phyloP scores from a whole-genome alignment of 2,329 filamentous ascomycete species.

The Hypoxylon sp. region DNA sequence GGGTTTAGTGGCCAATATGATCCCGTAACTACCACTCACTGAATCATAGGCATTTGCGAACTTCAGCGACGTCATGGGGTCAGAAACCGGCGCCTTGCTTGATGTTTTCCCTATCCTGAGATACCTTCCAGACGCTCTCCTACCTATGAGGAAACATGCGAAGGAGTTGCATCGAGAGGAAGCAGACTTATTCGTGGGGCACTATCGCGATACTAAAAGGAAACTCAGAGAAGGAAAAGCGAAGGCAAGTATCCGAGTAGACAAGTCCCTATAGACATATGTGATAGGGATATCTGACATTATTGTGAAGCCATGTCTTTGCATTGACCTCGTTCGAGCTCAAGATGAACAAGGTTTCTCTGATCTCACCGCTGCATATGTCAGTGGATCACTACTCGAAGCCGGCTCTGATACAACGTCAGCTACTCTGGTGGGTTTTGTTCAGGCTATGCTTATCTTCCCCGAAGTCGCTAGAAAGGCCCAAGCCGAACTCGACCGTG shows the following conservation, averaged over 20 bases:
- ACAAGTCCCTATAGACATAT: not conserved
- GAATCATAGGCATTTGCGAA: constrained; percentile 40
- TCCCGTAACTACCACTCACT: constrained; percentile 21
- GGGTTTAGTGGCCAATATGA: constrained; percentile 10
- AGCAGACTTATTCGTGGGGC: constrained; percentile 58
- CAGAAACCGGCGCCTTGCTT: constrained; percentile 58
- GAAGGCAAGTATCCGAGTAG: constrained; percentile 38
- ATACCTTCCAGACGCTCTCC: constrained; percentile 60
- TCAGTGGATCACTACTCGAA: constrained; percentile 49
- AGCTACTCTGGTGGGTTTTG: constrained; percentile 56
- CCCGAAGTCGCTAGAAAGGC: constrained; percentile 54
- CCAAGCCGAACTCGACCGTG: constrained; percentile 57
- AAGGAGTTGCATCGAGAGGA: constrained; percentile 61
- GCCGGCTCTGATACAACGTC: constrained; percentile 59
- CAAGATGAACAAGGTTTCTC: constrained; percentile 55
- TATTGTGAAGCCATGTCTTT: constrained; percentile 51
- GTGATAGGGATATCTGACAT: constrained; percentile 11
- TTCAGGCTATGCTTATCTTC: constrained; percentile 60
- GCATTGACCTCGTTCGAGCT: constrained; percentile 48
- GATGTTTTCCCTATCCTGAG: constrained; percentile 64
- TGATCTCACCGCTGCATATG: constrained; percentile 55
- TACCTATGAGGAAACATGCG: constrained; percentile 58
- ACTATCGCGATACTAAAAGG: constrained; percentile 60
- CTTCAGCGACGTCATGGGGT: constrained; percentile 39
- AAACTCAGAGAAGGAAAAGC: constrained; percentile 50